Conservation (phyloP, 805 yeast genomes). For the Teunomyces gatunensis region DNA sequence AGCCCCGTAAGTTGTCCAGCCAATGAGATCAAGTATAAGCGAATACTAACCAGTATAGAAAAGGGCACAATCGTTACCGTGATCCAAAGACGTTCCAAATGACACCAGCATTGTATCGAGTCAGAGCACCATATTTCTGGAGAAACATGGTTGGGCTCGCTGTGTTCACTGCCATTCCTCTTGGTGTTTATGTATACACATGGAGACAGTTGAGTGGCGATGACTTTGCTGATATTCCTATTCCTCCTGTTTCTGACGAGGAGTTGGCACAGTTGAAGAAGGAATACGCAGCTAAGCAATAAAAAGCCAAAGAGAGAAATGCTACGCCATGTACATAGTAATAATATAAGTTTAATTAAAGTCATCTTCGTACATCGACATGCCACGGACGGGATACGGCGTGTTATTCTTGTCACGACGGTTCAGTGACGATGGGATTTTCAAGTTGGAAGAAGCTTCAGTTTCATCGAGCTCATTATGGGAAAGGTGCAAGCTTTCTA, state of each 20-base stretch:
- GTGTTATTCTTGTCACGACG: slow-evolving; percentile 3
- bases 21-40: neutral
- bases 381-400: slow-evolving; percentile 34
- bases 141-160: slow-evolving; percentile 65
- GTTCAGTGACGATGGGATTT: neutral
- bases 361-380: slow-evolving; percentile 20
- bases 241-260: slow-evolving; percentile 84
- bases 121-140: slow-evolving; percentile 83
- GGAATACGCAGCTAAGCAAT: slow-evolving; percentile 55
- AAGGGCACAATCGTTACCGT: slow-evolving; percentile 43
- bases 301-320: slow-evolving; percentile 11
- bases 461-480: neutral
- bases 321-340: slow-evolving; percentile 5
- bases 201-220: slow-evolving; percentile 66
- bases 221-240: slow-evolving; percentile 87
- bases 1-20: slow-evolving; percentile 14
- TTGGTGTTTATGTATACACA: slow-evolving; percentile 64
- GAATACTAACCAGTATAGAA: slow-evolving; percentile 24
- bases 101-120: slow-evolving; percentile 92
- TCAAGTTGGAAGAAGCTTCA: neutral
- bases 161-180: slow-evolving; percentile 59
- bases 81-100: slow-evolving; percentile 75
- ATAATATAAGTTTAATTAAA: slow-evolving; percentile 4
- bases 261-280: slow-evolving; percentile 69
- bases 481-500: neutral